Percentiles rank a stretch among this genome's conserved stretches.
Conservation (phyloP, 2,329 filamentous ascomycete genomes). For the Colletotrichum sojae region DNA sequence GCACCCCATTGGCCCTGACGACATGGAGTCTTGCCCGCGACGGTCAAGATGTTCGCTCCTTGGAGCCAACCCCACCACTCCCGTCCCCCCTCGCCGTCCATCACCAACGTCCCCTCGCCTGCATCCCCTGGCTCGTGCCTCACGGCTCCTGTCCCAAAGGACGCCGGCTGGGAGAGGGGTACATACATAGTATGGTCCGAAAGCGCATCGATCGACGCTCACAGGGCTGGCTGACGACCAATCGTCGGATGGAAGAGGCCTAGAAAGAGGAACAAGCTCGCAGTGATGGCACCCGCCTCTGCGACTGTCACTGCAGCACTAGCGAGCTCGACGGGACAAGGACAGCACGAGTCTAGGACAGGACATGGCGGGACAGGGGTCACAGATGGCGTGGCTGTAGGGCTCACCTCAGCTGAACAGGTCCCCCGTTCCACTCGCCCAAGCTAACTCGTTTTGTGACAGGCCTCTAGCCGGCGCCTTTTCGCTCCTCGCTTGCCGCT, state of each 20-base stretch:
- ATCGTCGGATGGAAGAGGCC: slow-evolving; percentile 44
- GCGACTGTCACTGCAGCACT: slow-evolving; percentile 21
- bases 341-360: too few relatives aligned
- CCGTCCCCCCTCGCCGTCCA: neutral
- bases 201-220: slow-evolving; percentile 35
- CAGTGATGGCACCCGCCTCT: slow-evolving; percentile 29
- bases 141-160: neutral
- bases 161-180: slow-evolving; percentile 13
- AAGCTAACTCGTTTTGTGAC: slow-evolving; percentile 49
- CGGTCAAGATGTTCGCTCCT: neutral
- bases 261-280: slow-evolving; percentile 49
- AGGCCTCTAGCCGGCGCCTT: slow-evolving; percentile 22
- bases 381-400: slow-evolving; percentile 47
- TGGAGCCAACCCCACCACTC: neutral
- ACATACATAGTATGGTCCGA: slow-evolving; percentile 1
- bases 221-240: slow-evolving; percentile 45
- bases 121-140: slow-evolving; percentile 12
- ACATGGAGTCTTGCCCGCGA: neutral
- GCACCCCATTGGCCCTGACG: slow-evolving; percentile 4
- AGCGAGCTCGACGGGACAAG: neutral
- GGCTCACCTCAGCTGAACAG: slow-evolving; percentile 58
- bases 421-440: slow-evolving; percentile 48
- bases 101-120: slow-evolving; percentile 12
- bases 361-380: slow-evolving; percentile 42
- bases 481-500: slow-evolving; percentile 16